Evolutionary conservation across 169 alveolate species (phyloP), one percentile per base, ranked within the genome.

Genomic region (Cyclospora cayetanensis): DNA sequence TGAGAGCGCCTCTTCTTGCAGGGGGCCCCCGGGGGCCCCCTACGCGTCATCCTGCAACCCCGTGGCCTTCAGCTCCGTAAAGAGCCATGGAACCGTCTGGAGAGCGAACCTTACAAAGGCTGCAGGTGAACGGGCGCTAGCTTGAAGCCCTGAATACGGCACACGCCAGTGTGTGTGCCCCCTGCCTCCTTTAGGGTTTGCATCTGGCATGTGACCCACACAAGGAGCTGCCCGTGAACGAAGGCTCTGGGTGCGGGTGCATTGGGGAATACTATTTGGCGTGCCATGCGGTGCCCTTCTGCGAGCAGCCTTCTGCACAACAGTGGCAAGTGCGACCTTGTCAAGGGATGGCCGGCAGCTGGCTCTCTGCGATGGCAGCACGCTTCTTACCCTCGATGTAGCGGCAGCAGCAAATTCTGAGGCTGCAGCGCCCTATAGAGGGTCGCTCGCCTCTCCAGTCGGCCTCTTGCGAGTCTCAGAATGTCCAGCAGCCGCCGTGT

Each of bases 351-450:
- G 86, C 1, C 41, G 86, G 1, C 39, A 42, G 22, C 2, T 76
- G 1, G 86, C 86, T 25, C 12, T 76, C 4, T 41, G 35, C 0
- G 86, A 76, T 12, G 86, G 86, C 39, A n/a, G 39, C 15, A 0
- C 68, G 18, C 68, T 76, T 7, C 41, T 76, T 0, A 20, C 39
- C 1, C 66, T 76, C 0, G 86, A 76, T 27, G 35, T 42, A 34
- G 46, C 63, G 5, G 86, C 86, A n/a, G 86, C 86, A 41, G 86
- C 86, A 4, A 43, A 76, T 25, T 0, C 68, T 1, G 86, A 76
- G 66, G 63, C 86, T 18, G 29, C 86, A 4, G 27, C 41, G 43
- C 86, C 86, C 43, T 66, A 76, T 31, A 39, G 66, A 42, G 86
- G 86, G 11, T 34, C 31, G 22, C 42, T 76, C 1, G 50, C 86